Base-by-base conservation (phyloP, 2,329 filamentous ascomycete genomes). In the Claviceps capensis region DNA sequence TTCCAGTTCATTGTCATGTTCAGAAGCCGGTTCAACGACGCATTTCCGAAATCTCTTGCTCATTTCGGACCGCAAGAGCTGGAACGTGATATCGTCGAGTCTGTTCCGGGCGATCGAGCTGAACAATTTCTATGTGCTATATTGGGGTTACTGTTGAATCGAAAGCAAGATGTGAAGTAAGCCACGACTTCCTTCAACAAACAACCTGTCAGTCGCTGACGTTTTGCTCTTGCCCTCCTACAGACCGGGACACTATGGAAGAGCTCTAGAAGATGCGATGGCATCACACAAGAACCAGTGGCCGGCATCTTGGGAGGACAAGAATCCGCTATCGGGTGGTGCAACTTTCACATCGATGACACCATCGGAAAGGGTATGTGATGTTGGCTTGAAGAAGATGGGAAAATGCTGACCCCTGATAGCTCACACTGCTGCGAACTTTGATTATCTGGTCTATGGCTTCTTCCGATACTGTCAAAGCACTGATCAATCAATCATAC, bases 81-180 rank as follows among this genome's bases (percentile, higher is more conserved):
- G 55, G 93, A 98, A 69, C 78, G 79, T 66, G 93, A 93, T 49
- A 79, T 96, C 49, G 81, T 83, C 55, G 87, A 91, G 65, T 71
- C 77, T 48, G 71, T 83, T 22, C 90, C 91, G 2, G 88, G 89
- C 61, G 84, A 94, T 62, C 84, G 90, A 63, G 83, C 87, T 47
- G 91, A 97, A 72, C 79, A 83, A 59, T 81, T 98, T 53, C 75
- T 98, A 26, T 98, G 94, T 73, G 89, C 89, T 56, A 71, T 98
- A 58, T 74, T 98, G 45, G 84, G 86, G 36, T 75, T 98, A 60
- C 80, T 96, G 52, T 76, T 98, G 62, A 98, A 98, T 69, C 84
- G 93, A 68, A 97, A 98, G 75, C 95, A 98, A 67, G 90, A 95
- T 71, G 87, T 97, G 65, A 95, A 98, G 93, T 97, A 80, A 69